Base-by-base conservation (phyloP, 805 yeast genomes). In the Wickerhamiella siamensis region DNA sequence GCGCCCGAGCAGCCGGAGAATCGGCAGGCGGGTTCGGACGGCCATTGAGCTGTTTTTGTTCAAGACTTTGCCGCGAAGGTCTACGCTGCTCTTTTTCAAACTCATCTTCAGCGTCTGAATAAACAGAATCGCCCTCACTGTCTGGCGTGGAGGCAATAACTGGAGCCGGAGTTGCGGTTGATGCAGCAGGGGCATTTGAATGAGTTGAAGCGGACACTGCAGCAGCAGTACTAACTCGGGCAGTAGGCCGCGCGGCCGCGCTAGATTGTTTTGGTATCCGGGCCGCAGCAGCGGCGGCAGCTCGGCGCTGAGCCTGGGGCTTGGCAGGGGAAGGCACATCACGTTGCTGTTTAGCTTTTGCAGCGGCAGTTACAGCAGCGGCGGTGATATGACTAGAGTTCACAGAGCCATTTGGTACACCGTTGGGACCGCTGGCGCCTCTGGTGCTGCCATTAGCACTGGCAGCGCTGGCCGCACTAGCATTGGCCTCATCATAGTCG, bases 401-500 rank as follows among this genome's bases (percentile, higher is more conserved):
- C 31, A 26, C 12, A 26, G 31, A 8, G 31, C 12, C 31, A 26
- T n/a, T n/a, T n/a, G n/a, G n/a, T n/a, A n/a, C n/a, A n/a, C n/a
- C n/a, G n/a, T n/a, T n/a, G n/a, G n/a, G n/a, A n/a, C n/a, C n/a
- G n/a, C n/a, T n/a, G n/a, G n/a, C n/a, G n/a, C n/a, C n/a, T n/a
- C n/a, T n/a, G n/a, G 29, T 24, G 15, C n/a, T 12, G n/a, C 33
- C 33, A 31, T 31, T 24, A 8, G 29, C 29, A 24, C 12, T 12
- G 6, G 12, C 10, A 24, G 6, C 29, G 12, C 10, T 12, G 20
- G 39, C 22, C 4, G 47, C 47, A 20, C 43, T 33, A 14, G 18
- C 37, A 38, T 17, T 31, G 10, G 37, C 35, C 39, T 39, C 46
- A 1, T 43, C 44, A 16, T 46, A 47, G 35, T 42, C 47, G 26